Evolutionary conservation across 257 asterid genomes (phyloP), one percentile per base, ranked within the genome.

Genomic region (Eustoma russellianum): DNA sequence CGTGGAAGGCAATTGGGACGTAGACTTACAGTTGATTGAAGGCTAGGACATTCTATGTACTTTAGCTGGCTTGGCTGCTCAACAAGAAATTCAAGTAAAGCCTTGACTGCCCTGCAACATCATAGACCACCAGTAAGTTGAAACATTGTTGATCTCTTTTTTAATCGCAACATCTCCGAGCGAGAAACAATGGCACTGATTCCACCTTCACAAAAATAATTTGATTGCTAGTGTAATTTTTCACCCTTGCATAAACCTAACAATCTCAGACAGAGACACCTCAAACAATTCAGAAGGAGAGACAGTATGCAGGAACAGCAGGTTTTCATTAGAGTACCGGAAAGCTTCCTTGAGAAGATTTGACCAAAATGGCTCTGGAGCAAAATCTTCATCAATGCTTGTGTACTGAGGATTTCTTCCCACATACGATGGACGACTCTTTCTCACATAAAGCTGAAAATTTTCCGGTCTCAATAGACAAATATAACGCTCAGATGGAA

Each of bases 31-130:
- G 77, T 75, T 70, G 70, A 71, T 41, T 55, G 75, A 49, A 75
- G 68, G 70, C 68, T 63, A 57, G 81, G 78, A 79, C 83, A 76
- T 55, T 76, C 77, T 45, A 76, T 72, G 68, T 76, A 70, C 70
- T 68, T 72, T 46, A 76, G 74, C 74, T 76, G 83, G 49, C 67
- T 60, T 30, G 83, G 83, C 70, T 76, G 83, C 68, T 76, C 72
- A 50, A 45, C 63, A 13, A 76, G 69, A 70, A 76, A 76, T 44
- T 3, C 10, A 5, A 64, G 5, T 48, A 76, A 17, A 46, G 70
- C 52, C 67, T 72, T 83, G 59, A 64, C 17, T 18, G 66, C 59
- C 88, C 96, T 91, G 72, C 62, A 62, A 50, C 43, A 53, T 40
- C 18, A 51, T 56, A 46, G 57, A 19, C 5, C 43, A 38, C 5